phyloP scores from a whole-genome alignment of 2,329 filamentous ascomycete species.

The Aspergillus ochraceus region DNA sequence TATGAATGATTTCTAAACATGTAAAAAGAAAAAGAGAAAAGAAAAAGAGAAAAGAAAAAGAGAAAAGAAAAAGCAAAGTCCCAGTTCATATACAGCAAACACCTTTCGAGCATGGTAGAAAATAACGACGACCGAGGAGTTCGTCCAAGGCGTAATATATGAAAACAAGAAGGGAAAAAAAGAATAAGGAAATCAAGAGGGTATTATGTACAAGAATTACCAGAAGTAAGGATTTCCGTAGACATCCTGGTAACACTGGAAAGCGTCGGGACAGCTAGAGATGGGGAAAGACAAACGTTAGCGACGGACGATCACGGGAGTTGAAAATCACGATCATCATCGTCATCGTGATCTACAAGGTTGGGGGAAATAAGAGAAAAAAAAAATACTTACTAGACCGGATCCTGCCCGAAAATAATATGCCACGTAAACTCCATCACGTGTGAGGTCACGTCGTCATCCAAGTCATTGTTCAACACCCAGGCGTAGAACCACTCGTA shows the following conservation, averaged over 20 bases:
- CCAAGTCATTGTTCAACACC: conserved; percentile 47
- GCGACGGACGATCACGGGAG: neutral
- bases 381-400: conserved; percentile 16
- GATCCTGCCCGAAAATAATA: conserved; percentile 41
- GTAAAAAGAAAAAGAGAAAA: neutral
- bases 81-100: neutral
- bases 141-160: neutral
- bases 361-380: neutral
- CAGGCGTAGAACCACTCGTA: conserved; percentile 50
- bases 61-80: neutral
- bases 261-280: conserved; percentile 57
- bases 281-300: neutral
- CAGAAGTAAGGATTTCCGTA: conserved; percentile 47
- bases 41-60: too few species aligned
- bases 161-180: neutral
- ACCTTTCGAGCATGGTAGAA: neutral
- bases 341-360: conserved; percentile 1
- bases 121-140: neutral
- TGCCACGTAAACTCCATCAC: conserved; percentile 59
- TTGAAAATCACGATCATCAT: neutral
- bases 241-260: conserved; percentile 62
- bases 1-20: neutral
- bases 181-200: conserved; percentile 9
- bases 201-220: conserved; percentile 23
- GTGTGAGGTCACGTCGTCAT: conserved; percentile 48